phyloP scores from a whole-genome alignment of 1,139 yeast species.

The Geotrichum phurueaensis region DNA sequence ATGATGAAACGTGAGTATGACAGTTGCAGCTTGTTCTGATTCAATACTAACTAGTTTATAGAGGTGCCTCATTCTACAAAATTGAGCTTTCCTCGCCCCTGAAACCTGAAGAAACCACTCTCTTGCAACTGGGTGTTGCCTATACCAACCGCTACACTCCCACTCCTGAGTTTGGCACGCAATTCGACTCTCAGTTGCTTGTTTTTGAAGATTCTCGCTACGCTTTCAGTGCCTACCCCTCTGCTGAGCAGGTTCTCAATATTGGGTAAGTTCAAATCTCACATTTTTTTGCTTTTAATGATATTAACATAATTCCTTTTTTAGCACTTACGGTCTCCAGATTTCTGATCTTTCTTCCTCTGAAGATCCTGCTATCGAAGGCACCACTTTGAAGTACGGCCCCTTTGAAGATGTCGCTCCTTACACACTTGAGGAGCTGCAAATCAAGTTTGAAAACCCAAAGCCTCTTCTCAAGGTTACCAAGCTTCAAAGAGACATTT shows the following conservation, averaged over 20 bases:
- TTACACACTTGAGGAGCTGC: constrained; percentile 44
- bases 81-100: constrained; percentile 59
- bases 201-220: constrained; percentile 50
- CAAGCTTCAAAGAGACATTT: constrained; percentile 62
- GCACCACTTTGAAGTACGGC: constrained; percentile 46
- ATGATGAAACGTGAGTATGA: constrained; percentile 20
- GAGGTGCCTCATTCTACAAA: constrained; percentile 37
- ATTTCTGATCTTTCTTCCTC: constrained; percentile 24
- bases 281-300: constrained; percentile 6
- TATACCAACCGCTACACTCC: constrained; percentile 50
- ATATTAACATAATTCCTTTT: neutral
- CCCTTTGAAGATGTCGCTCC: constrained; percentile 49
- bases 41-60: neutral
- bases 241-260: constrained; percentile 39
- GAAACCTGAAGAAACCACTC: constrained; percentile 51
- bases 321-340: constrained; percentile 14
- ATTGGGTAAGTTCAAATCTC: constrained; percentile 5
- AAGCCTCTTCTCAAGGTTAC: constrained; percentile 58
- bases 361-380: constrained; percentile 16
- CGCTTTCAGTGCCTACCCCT: constrained; percentile 59
- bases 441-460: constrained; percentile 59
- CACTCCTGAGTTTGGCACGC: constrained; percentile 54
- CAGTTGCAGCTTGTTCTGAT: constrained; percentile 24
- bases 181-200: constrained; percentile 60
- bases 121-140: constrained; percentile 50